Conservation (phyloP, 768 basidiomycete species). For the Tulasnella sp. region DNA sequence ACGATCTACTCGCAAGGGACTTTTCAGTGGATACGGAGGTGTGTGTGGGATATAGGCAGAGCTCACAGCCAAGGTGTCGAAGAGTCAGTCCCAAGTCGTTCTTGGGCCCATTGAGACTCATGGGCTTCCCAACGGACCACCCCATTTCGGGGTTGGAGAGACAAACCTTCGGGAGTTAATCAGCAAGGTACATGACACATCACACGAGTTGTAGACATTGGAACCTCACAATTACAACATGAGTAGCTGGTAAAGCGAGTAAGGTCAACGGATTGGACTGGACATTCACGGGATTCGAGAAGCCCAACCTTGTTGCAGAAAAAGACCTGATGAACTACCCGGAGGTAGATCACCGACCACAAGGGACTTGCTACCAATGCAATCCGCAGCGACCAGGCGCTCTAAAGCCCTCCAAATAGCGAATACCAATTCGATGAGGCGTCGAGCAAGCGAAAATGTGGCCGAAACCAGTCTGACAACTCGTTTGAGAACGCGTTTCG, state of each 20-base stretch:
- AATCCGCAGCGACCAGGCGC: neutral
- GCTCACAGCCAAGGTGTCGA: neutral
- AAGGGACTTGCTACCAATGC: neutral
- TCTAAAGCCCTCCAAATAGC: too few relatives aligned
- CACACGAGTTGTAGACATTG: neutral
- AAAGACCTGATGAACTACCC: neutral
- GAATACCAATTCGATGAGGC: neutral
- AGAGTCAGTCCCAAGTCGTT: neutral
- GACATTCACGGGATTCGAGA: neutral
- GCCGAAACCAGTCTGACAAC: neutral
- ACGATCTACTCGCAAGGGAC: neutral
- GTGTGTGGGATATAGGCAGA: neutral
- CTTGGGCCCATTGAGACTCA: neutral
- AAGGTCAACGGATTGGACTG: neutral
- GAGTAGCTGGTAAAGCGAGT: neutral
- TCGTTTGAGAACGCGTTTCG: neutral
- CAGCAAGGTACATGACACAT: neutral
- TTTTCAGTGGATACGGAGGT: neutral
- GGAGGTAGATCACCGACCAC: neutral
- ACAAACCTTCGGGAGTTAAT: neutral
- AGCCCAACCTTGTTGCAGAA: neutral
- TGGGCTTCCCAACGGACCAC: neutral
- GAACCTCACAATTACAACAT: neutral
- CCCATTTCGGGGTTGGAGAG: neutral
- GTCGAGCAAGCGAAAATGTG: neutral